Percentiles rank a stretch among this genome's conserved stretches.
These are phyloP conservation scores for Fagus crenata DNA, from an alignment of 306 rosid species.

Conservation along the genomic window DNA sequence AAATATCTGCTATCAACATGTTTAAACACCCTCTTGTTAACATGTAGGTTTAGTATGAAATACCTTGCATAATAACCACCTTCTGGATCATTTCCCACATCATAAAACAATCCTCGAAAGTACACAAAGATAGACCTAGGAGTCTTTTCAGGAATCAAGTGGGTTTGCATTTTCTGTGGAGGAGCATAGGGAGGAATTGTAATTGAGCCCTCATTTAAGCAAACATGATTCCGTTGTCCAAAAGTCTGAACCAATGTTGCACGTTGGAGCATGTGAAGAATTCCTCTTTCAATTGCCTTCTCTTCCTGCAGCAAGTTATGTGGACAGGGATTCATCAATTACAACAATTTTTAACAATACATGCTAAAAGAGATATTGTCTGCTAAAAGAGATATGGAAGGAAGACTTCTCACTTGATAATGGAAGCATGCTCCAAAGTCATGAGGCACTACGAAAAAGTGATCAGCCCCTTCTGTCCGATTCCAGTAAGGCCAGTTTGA, in stretches of 20 bases:
- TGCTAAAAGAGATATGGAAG: background rate
- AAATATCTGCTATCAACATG: background rate
- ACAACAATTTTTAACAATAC: background rate
- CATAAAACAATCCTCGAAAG: slow-evolving; percentile 88
- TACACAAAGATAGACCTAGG: slow-evolving; percentile 89
- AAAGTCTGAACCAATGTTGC: slow-evolving; percentile 91
- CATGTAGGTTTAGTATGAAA: slow-evolving; percentile 16
- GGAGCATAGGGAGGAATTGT: slow-evolving; percentile 96
- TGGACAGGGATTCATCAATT: background rate
- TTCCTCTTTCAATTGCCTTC: slow-evolving; percentile 90
- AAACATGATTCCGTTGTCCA: slow-evolving; percentile 88
- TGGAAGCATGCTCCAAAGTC: slow-evolving; percentile 99
- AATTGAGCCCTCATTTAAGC: slow-evolving; percentile 79
- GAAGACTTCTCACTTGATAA: slow-evolving; percentile 64
- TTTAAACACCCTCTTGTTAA: slow-evolving; percentile 5
- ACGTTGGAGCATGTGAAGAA: slow-evolving; percentile 71
- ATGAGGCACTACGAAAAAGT: slow-evolving; percentile 93
- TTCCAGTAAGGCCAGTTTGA: slow-evolving; percentile 99
- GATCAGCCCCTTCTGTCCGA: slow-evolving; percentile 93
- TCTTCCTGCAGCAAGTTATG: slow-evolving; percentile 61
- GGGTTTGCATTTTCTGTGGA: slow-evolving; percentile 88
- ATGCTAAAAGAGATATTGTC: background rate
- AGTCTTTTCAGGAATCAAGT: slow-evolving; percentile 70
- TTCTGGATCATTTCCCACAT: slow-evolving; percentile 94
- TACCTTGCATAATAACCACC: slow-evolving; percentile 97